Base-by-base conservation (phyloP, 805 yeast species). In the Schwanniomyces polymorphus region DNA sequence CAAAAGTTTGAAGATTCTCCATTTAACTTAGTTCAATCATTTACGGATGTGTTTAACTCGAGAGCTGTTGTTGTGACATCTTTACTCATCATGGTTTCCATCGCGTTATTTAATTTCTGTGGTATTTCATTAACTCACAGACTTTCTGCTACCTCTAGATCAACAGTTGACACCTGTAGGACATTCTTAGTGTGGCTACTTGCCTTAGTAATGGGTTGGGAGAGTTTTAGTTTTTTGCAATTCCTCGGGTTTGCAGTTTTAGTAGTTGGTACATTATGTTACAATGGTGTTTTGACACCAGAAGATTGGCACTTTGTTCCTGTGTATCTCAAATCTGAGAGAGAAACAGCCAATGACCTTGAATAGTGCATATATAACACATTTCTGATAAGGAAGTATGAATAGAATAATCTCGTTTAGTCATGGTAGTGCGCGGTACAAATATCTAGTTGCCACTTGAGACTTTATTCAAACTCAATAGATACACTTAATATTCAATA, bases 111-210 rank as follows among this genome's bases (percentile, higher is more conserved):
- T 76, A 88, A 88, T 64, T 84, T 75, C 62, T 82, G 83, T 56
- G 95, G 95, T 2, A 76, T 86, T 34, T 76, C 88, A 7, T 68
- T 88, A 33, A 88, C 95, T 2, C 74, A 79, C 42, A 66, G 68
- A 40, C 60, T 87, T 41, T 82, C 86, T 44, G 94, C 95, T 28
- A 87, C 95, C 1, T 76, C 91, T 1, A 74, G 94, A 58, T 82
- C 90, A 18, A 88, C 94, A 1, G 79, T 88, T 43, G 95, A 88
- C 58, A 84, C 91, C 0, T 84, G 87, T 49, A 75, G 95, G 53
- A 87, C 94, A 0, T 65, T 86, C 21, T 64, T 85, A 25, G 91
- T 88, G 14, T 88, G 95, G 95, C 33, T 84, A 1, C 78, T 85
- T 7, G 88, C 94, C 0, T 67, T 88, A 43, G 44, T 64, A 18